Evolutionary conservation across 495 filamentous ascomycete species (phyloP).

Genomic region (Trichoderma asperelloides): DNA sequence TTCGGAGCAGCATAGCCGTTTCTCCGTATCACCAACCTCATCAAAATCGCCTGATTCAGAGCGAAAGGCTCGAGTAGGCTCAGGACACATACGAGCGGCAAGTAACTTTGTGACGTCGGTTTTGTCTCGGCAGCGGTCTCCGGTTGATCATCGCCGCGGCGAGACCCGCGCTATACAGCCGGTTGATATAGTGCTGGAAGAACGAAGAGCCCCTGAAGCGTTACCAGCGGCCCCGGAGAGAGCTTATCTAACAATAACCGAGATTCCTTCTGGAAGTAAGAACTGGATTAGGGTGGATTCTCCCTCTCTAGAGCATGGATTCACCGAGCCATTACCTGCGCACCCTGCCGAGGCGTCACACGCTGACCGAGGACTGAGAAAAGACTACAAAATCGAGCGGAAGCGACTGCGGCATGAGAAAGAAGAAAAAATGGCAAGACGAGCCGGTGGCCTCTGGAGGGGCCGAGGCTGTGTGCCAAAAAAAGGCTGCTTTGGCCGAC

Average conservation of each 20-base stretch:
- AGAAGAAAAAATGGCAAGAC: constrained; percentile 49
- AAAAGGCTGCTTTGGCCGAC: constrained; percentile 52
- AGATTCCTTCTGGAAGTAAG: neutral
- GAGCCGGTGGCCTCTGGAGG: constrained; percentile 50
- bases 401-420: constrained; percentile 52
- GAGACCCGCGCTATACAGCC: neutral
- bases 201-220: neutral
- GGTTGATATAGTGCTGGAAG: neutral
- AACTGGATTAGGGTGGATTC: neutral
- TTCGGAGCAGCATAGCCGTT: neutral
- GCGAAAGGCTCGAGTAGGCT: neutral
- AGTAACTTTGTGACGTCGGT: neutral
- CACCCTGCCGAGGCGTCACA: constrained; percentile 29
- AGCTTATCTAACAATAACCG: neutral
- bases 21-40: neutral
- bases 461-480: constrained; percentile 50
- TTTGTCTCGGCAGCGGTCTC: neutral
- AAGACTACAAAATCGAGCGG: constrained; percentile 31
- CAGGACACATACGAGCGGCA: neutral
- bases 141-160: neutral
- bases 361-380: constrained; percentile 23
- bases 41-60: neutral
- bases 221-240: neutral
- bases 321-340: constrained; percentile 21
- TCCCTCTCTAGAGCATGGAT: neutral